Conservation (phyloP, 371 early-diverging fungal genomes). For the Smittium culicis region DNA sequence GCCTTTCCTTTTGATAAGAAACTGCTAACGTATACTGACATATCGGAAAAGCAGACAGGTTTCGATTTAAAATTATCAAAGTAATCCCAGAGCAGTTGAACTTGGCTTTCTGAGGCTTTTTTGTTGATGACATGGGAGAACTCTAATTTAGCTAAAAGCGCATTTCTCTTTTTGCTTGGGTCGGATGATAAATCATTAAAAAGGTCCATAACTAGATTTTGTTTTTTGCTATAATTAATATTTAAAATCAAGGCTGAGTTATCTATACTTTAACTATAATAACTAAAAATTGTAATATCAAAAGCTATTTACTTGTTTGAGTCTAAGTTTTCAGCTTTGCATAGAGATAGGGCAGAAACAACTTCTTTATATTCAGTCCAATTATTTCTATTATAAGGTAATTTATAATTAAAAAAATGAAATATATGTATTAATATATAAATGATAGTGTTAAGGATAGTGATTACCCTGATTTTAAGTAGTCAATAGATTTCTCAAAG, state of each 20-base stretch:
- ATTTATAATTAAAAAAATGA: no score
- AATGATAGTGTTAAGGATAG: no score
- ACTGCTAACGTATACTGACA: constrained; percentile 39
- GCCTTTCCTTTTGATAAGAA: constrained; percentile 5
- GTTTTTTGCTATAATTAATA: constrained; percentile 1
- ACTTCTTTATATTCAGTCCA: neutral
- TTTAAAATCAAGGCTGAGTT: neutral
- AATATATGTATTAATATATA: no score
- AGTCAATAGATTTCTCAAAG: neutral
- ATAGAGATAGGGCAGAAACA: neutral
- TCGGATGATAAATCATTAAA: neutral
- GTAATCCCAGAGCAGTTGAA: constrained; percentile 41
- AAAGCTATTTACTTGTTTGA: neutral
- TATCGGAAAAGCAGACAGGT: constrained; percentile 62
- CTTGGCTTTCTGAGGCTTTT: constrained; percentile 19
- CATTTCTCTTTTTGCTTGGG: constrained; percentile 33
- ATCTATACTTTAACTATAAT: no score
- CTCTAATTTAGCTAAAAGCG: constrained; percentile 60
- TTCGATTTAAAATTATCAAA: constrained; percentile 51
- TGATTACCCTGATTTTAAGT: constrained; percentile 2
- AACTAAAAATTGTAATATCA: no score
- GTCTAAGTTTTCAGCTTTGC: neutral
- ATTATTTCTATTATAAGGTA: constrained; percentile 1
- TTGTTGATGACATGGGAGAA: constrained; percentile 35
- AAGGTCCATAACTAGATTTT: neutral